Base-by-base conservation (phyloP, 345 rosid species). In the Citrus australasica region DNA sequence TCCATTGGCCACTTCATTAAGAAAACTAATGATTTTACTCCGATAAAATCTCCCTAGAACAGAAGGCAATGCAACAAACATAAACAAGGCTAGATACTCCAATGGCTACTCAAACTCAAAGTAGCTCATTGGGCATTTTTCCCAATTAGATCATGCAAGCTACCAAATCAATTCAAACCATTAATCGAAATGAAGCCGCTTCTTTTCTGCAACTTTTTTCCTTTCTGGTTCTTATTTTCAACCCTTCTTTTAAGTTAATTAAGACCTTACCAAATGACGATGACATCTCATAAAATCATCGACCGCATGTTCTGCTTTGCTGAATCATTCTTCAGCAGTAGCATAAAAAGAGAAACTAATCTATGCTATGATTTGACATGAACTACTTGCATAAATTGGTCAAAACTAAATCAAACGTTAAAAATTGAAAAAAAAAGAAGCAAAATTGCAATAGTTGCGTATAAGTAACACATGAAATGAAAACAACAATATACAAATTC, bases 41-140 rank as follows among this genome's bases (percentile, higher is more conserved):
- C 75, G 2, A 27, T 17, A 71, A 32, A 55, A 55, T 17, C 56
- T 5, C 27, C 63, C 28, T 9, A 37, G 30, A 13, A 40, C 58
- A 21, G 14, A 17, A 46, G n/a, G 32, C 9, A 66, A 37, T 37
- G 60, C 75, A 67, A 35, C 48, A 68, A 21, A 17, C 33, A 68
- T 42, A 76, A 67, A 37, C 56, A 76, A 76, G 19, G 16, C 40
- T 38, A 14, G 30, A 61, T 60, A 11, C 67, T 38, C 55, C 11
- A 19, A 40, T 38, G 56, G 76, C 56, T 25, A 40, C 76, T 25
- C 68, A 17, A 74, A 27, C 76, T 8, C 76, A 27, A 74, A 38
- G 68, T n/a, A 61, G 32, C 13, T 61, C 55, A 27, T 27, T 40
- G 30, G n/a, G 38, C 67, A 73, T 60, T 14, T 56, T 60, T 22